These are phyloP conservation scores for Ceratobasidium papillatum DNA, from an alignment of 1,284 basidiomycete species.

Conservation along the genomic window DNA sequence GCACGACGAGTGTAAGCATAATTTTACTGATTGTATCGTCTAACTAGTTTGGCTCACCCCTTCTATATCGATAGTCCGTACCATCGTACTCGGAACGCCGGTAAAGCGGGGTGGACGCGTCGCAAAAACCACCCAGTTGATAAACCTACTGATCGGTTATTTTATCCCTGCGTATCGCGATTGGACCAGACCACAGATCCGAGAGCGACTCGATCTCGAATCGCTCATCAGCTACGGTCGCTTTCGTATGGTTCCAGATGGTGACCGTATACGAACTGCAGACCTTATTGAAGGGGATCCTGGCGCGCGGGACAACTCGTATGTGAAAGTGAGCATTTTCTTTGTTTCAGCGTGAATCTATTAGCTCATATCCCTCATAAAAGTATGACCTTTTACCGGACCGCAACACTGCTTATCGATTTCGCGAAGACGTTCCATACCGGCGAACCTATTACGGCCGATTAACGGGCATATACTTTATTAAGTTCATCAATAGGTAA, in stretches of 20 bases:
- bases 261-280: not conserved
- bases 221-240: slow-evolving; percentile 15
- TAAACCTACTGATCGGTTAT: not conserved
- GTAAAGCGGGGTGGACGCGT: too few species aligned
- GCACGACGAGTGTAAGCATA: not conserved
- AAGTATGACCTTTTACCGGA: not conserved
- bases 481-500: not conserved
- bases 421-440: not conserved
- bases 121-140: not conserved
- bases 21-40: too few species aligned
- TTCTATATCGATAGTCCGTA: too few species aligned
- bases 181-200: not conserved
- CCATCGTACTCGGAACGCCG: too few species aligned
- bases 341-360: not conserved
- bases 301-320: not conserved
- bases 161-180: not conserved
- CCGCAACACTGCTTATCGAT: not conserved
- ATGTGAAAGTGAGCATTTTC: not conserved
- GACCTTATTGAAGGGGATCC: not conserved
- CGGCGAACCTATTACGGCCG: slow-evolving; percentile 14
- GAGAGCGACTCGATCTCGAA: not conserved
- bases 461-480: not conserved
- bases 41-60: too few species aligned
- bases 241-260: not conserved
- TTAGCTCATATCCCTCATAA: not conserved